Percentiles rank a stretch among this genome's conserved stretches.
These are phyloP conservation scores for Colletotrichum falcatum DNA, from an alignment of 2,329 filamentous ascomycete species.

Conservation along the genomic window DNA sequence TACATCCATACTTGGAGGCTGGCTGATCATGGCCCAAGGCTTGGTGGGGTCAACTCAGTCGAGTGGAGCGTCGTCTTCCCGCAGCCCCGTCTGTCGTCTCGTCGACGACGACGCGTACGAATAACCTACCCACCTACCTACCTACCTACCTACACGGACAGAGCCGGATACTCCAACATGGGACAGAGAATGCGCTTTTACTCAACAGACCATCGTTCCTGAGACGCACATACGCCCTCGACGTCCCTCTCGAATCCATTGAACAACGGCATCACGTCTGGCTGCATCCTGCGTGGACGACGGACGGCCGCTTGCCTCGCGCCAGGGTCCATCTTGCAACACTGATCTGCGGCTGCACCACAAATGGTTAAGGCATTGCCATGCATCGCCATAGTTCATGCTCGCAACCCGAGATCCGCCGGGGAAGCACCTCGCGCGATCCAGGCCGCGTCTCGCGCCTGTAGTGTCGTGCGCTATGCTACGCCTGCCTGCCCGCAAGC, in stretches of 20 bases:
- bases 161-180: background rate
- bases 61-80: slow-evolving; percentile 33
- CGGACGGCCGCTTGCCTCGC: background rate
- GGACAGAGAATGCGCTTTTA: slow-evolving; percentile 3
- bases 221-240: background rate
- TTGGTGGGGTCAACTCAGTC: slow-evolving; percentile 15
- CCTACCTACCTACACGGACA: too few species aligned
- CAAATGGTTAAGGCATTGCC: slow-evolving; percentile 30
- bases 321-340: slow-evolving; percentile 12
- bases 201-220: slow-evolving; percentile 16
- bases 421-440: slow-evolving; percentile 40
- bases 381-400: slow-evolving; percentile 39
- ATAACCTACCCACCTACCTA: too few species aligned
- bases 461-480: slow-evolving; percentile 36
- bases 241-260: background rate
- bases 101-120: slow-evolving; percentile 16
- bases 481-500: slow-evolving; percentile 36
- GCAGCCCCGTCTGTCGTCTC: slow-evolving; percentile 25
- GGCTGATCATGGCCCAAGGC: slow-evolving; percentile 31
- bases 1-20: too few species aligned
- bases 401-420: slow-evolving; percentile 38
- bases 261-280: background rate
- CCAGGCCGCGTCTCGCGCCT: slow-evolving; percentile 36
- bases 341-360: slow-evolving; percentile 24
- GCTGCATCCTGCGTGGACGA: background rate